Conservation (phyloP, 306 rosid species). For the Gastrolobium bilobum region DNA sequence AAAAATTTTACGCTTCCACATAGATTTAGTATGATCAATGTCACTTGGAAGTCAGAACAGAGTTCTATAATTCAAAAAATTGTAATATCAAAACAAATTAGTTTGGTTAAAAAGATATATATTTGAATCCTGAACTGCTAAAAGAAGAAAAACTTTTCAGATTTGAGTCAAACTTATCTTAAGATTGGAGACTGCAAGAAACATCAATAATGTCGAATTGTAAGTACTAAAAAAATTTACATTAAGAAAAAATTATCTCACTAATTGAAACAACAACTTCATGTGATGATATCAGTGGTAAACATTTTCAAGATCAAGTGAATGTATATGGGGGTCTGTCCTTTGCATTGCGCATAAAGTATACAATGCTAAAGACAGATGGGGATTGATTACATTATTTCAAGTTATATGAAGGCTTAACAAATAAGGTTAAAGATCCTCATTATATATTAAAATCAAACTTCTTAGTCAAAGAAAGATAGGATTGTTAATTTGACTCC, state of each 20-base stretch:
- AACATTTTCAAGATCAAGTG: slow-evolving; percentile 41
- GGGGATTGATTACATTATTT: slow-evolving; percentile 43
- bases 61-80: background rate
- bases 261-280: slow-evolving; percentile 36
- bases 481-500: slow-evolving; percentile 66
- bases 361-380: slow-evolving; percentile 43
- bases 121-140: slow-evolving; percentile 26
- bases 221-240: slow-evolving; percentile 23
- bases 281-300: slow-evolving; percentile 46
- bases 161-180: slow-evolving; percentile 8
- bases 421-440: slow-evolving; percentile 51
- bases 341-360: slow-evolving; percentile 28
- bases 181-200: slow-evolving; percentile 24
- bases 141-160: background rate
- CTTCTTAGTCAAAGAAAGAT: slow-evolving; percentile 66
- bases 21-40: slow-evolving; percentile 37
- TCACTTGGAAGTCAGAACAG: slow-evolving; percentile 32
- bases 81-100: slow-evolving; percentile 25
- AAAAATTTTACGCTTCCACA: slow-evolving; percentile 28
- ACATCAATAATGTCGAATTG: slow-evolving; percentile 18
- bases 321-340: slow-evolving; percentile 28
- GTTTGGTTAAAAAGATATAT: slow-evolving; percentile 15
- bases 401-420: slow-evolving; percentile 44
- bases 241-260: slow-evolving; percentile 19
- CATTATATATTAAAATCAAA: slow-evolving; percentile 37